These are phyloP conservation scores for Clohesyomyces aquaticus DNA, from an alignment of 495 filamentous ascomycete species.

Conservation along the genomic window DNA sequence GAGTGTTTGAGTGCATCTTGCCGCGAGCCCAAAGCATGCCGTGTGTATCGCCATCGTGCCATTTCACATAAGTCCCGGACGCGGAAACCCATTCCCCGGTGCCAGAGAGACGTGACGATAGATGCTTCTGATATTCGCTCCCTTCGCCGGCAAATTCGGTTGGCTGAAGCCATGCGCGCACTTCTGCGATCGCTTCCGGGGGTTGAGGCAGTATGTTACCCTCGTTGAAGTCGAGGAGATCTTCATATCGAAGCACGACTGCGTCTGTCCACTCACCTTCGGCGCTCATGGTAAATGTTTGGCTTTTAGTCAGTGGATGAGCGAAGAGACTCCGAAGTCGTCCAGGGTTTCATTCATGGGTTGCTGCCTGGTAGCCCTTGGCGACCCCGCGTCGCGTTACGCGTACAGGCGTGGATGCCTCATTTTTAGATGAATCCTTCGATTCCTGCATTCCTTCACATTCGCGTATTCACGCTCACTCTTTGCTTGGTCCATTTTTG, in stretches of 20 bases:
- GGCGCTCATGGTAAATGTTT: too few species aligned
- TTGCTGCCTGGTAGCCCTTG: too few species aligned
- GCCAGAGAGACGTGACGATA: background rate
- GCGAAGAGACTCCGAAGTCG: too few species aligned
- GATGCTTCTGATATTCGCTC: slow-evolving; percentile 10
- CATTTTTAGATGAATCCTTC: too few species aligned
- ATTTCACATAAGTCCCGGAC: background rate
- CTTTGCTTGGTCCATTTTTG: too few species aligned
- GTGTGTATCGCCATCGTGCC: background rate
- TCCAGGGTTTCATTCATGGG: too few species aligned
- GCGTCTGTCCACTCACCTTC: slow-evolving; percentile 67
- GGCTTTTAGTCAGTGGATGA: too few species aligned
- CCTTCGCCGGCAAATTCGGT: background rate
- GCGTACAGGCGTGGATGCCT: too few species aligned
- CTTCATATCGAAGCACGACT: slow-evolving; percentile 62
- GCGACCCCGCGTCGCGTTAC: too few species aligned
- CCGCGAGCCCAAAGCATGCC: background rate
- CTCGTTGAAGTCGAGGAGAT: background rate
- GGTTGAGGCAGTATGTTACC: background rate
- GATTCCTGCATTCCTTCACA: too few species aligned
- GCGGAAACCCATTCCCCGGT: background rate
- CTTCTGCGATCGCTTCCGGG: background rate
- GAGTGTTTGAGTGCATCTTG: background rate
- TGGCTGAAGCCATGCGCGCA: slow-evolving; percentile 1
- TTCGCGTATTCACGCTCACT: too few species aligned